Base-by-base conservation (phyloP, 2,329 filamentous ascomycete genomes). In the Calycina herbarum region DNA sequence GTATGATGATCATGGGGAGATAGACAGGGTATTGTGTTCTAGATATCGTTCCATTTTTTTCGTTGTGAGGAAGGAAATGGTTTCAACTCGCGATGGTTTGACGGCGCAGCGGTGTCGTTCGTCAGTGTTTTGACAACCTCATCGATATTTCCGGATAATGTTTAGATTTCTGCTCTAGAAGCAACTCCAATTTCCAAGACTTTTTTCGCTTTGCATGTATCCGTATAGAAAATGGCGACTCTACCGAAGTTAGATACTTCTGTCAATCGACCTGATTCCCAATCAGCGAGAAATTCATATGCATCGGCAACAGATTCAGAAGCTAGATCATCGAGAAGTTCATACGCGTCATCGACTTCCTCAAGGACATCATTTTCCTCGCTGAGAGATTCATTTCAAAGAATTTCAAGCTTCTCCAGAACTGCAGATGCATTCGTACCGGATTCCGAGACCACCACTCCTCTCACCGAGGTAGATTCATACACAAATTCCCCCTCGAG, bases 301-400 rank as follows among this genome's bases (percentile, higher is more conserved):
- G 48, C 64, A n/a, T 69, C 69, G 31, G 40, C 62, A 10, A 64
- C 64, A n/a, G 62, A 63, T 51, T 68, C 64, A 10, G 35, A 65
- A 29, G 27, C 48, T n/a, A 38, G 31, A 24, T 67, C 68, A 5
- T 40, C 60, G 15, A 42, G 68, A 13, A 67, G 58, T 64, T 69
- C 68, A 10, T 65, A 66, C 31, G 20, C 29, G 7, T 57, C 45
- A 13, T 17, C 59, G 24, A 56, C 7, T 27, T 67, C 65, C 11
- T 64, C 67, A 0, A 60, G 67, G 51, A 66, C 64, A 1, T 70
- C 76, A 10, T 77, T 76, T 40, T 78, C 73, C 0, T 76, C 74
- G 71, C 78, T 79, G 4, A 74, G 77, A 10, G 77, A 76, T 64
- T 77, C 78, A 29, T 74, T 69, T 54, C 76, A 74, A 13, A 62